Evolutionary conservation across 495 filamentous ascomycete species (phyloP), one percentile per base, ranked within the genome.

Genomic region (Filosporella fistucella): DNA sequence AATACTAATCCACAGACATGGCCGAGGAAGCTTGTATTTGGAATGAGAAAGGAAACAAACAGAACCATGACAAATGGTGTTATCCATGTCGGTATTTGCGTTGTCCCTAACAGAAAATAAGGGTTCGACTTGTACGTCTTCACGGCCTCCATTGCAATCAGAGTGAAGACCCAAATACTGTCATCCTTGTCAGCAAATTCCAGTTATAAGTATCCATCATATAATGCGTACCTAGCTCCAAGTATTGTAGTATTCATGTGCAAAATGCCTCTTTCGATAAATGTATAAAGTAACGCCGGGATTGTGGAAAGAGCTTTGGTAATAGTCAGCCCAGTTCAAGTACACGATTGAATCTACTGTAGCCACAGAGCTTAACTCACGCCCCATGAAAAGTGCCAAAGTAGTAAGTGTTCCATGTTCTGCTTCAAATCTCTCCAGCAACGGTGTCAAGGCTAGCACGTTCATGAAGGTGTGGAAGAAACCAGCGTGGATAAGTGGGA

Each of bases 391-490:
- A 56, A 97, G 71, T 28, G 86, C 77, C 38, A 91, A 57, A 16
- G 89, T 80, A 21, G 85, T 84, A 55, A 96, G 69, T n/a, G 91
- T 96, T 21, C 93, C 93, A 68, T 93, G 76, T 60, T 95, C 91
- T n/a, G 80, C 72, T 67, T 98, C 93, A 62, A 97, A 98, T 37
- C 90, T 76, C 64, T 96, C 91, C 53, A 97, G 61, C 37, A 98
- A 68, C 13, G 93, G 93, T 10, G 81, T 81, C 49, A 96, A 65
- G 3, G 89, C 84, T 37, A 95, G 14, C 33, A 85, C 59, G 65
- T 96, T 96, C 56, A 96, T 62, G 23, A 91, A 53, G 37, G 81
- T 69, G 62, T 97, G 93, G 49, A 94, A 71, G 65, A 91, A 76
- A 51, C 82, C 81, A 24, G 74, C 58, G 63, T 98, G 93, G 45